phyloP scores from a whole-genome alignment of 805 yeast genomes.

The Wickerhamomyces queroliae region DNA sequence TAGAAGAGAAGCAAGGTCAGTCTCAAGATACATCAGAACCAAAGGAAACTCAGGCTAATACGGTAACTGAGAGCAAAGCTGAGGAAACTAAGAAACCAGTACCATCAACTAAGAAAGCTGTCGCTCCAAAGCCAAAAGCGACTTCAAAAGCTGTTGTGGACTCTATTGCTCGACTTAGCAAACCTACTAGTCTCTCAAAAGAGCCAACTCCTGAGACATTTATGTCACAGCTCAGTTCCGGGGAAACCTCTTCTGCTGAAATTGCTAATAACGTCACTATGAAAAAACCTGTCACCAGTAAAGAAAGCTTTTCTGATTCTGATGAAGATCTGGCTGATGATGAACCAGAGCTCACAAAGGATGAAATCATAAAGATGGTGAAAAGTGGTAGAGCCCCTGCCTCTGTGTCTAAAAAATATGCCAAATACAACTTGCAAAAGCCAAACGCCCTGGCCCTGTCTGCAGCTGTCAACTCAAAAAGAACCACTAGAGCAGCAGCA shows the following conservation, averaged over 20 bases:
- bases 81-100: neutral
- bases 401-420: conserved; percentile 5
- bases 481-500: conserved; percentile 8
- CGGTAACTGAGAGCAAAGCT: no score
- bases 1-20: no score
- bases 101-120: neutral
- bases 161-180: no score
- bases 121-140: neutral
- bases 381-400: conserved; percentile 12
- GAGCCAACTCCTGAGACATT: neutral
- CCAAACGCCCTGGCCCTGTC: neutral
- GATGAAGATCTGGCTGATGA: conserved; percentile 13
- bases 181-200: neutral
- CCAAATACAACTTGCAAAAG: neutral
- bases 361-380: conserved; percentile 11
- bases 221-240: neutral
- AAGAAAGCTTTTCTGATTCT: conserved; percentile 9
- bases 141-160: neutral
- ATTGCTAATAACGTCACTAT: neutral
- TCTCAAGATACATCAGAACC: no score
- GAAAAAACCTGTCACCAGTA: neutral
- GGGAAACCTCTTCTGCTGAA: no score
- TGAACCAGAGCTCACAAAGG: conserved; percentile 16
- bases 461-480: no score
- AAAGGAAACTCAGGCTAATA: no score